Conservation (phyloP, 192 early-diverging fungal species). For the Entophlyctis luteolus region DNA sequence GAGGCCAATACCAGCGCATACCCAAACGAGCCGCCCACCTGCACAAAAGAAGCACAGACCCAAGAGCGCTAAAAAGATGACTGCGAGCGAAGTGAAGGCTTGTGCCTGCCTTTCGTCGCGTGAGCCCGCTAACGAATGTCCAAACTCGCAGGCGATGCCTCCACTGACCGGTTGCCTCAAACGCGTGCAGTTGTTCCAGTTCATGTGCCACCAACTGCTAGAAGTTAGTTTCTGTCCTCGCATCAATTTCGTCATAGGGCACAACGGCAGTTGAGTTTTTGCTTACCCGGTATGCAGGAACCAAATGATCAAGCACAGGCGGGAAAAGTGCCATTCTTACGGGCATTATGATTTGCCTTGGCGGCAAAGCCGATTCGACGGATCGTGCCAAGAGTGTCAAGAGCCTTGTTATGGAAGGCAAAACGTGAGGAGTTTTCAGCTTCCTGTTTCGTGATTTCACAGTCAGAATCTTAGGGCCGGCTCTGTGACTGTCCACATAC, state of each 20-base stretch:
- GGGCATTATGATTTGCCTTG: conserved; percentile 83
- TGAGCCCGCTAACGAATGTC: too few species aligned
- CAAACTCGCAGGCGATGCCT: not conserved
- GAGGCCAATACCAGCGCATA: not conserved
- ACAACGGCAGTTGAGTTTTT: conserved; percentile 77
- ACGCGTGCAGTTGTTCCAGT: conserved; percentile 76
- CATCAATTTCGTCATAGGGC: conserved; percentile 95
- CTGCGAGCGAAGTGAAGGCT: too few species aligned
- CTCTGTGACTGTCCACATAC: conserved; percentile 65
- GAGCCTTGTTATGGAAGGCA: conserved; percentile 80
- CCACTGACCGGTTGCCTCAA: conserved; percentile 67
- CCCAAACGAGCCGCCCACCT: not conserved
- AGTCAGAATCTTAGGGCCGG: conserved; percentile 40
- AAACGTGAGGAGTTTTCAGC: conserved; percentile 44
- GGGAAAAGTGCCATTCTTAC: conserved; percentile 97
- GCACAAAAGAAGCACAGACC: not conserved
- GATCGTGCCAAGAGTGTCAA: conserved; percentile 76
- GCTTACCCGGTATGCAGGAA: not conserved
- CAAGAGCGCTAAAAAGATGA: not conserved
- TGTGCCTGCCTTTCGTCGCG: too few species aligned
- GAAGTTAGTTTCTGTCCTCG: conserved; percentile 74
- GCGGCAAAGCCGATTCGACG: conserved; percentile 83
- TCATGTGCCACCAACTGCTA: conserved; percentile 91
- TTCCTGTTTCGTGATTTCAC: not conserved
- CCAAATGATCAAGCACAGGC: conserved; percentile 37